Evolutionary conservation across 2,329 filamentous ascomycete species (phyloP), one percentile per base, ranked within the genome.

Genomic region (Trichoderma cornu-damae): DNA sequence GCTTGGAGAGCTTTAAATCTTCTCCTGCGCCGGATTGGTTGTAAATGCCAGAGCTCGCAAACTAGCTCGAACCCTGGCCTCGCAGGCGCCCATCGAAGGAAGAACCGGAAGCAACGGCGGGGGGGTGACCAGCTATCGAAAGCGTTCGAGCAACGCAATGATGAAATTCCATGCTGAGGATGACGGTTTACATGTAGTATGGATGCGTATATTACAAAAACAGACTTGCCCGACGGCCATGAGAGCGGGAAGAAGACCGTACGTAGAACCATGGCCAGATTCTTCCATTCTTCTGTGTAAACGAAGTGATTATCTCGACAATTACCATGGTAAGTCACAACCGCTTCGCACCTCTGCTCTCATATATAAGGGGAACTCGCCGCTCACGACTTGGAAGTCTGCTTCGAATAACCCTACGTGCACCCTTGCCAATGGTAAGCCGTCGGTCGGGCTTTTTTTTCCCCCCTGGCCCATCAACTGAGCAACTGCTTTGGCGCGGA

Each of bases 41-140:
- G 28, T 42, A 32, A 42, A 52, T 9, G 18, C 28, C 16, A 14
- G 3, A 53, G 50, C 38, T 35, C 30, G 12, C n/a, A 24, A 35
- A 35, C 40, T 53, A 53, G 40, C n/a, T n/a, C 9, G 40, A 53
- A 53, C 50, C 35, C 50, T 53, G 26, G n/a, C n/a, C n/a, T n/a
- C n/a, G n/a, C 34, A 40, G 26, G 12, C 22, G 20, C n/a, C 20
- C 22, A 5, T 52, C 4, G 7, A 18, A 20, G 9, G 14, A n/a
- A 2, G 3, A 24, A 22, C 16, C 35, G 38, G 38, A 22, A 26
- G 9, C n/a, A 9, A 24, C 22, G 16, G 50, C 50, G 50, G 50
- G 46, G 47, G 32, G 38, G 32, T 26, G 22, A 4, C 34, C 28
- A 44, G 38, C 50, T 40, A 44, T 53, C n/a, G n/a, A 2, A 34